Base-by-base conservation (phyloP, 441 rosid genomes). In the Jatropha podagrica region DNA sequence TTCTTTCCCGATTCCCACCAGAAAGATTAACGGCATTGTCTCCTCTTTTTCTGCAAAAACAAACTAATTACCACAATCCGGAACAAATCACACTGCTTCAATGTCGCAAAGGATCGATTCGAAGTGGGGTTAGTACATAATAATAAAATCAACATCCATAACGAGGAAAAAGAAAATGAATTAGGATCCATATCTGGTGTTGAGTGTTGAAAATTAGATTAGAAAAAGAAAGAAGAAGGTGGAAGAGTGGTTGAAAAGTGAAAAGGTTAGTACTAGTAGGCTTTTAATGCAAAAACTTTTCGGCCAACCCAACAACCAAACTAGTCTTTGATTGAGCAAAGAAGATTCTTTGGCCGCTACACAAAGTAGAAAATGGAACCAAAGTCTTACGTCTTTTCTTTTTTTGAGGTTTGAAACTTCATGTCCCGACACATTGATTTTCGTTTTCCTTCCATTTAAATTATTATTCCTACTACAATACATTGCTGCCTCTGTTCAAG, bases 201-300 rank as follows among this genome's bases (percentile, higher is more conserved):
- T 38, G 13, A 2, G n/a, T 17, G 3, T 56, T 23, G 3, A 72
- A 42, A 59, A 59, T 42, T 27, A 42, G 4, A 60, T 26, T 20
- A 17, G 44, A 72, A 11, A 54, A 61, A 52, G 1, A 7, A 23
- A 23, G 8, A 69, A 38, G 10, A 59, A 44, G 37, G n/a, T 13
- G n/a, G 23, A 10, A 55, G 87, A 83, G 91, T 80, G 3, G 89
- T 87, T 87, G 84, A 78, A 85, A 87, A 84, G 88, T 71, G 84
- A 68, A 81, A 85, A 76, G 81, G 54, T 27, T 7, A 66, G 72
- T 65, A 44, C 18, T 7, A 58, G 61, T 58, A 56, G 41, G 74
- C 73, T 73, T 79, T 80, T 72, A 48, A 26, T 38, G 84, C 72
- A 46, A 71, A 68, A 44, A 44, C 48, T 44, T 44, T 44, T 44